phyloP scores from a whole-genome alignment of 352 stramenopile species.

The Globisporangium camurandrum region DNA sequence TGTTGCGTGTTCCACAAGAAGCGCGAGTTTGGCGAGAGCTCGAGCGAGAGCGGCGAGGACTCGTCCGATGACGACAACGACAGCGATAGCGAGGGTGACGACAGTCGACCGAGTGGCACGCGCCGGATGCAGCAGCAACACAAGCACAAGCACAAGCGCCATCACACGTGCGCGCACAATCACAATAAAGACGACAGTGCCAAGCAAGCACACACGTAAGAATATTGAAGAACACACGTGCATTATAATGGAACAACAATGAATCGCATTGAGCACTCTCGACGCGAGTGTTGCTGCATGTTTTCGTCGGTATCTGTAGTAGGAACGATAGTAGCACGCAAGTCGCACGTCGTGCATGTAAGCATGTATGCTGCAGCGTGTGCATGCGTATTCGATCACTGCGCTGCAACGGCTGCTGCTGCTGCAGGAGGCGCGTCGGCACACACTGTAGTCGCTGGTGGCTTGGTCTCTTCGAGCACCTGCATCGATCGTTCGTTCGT shows the following conservation, averaged over 20 bases:
- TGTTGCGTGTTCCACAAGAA: constrained; percentile 94
- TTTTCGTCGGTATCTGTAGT: no score
- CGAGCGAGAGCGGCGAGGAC: constrained; percentile 84
- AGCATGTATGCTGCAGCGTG: background rate
- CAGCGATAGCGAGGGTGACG: constrained; percentile 3
- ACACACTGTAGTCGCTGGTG: background rate
- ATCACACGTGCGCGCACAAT: constrained; percentile 13
- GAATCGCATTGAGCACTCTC: background rate
- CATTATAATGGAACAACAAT: no score
- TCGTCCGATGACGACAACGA: constrained; percentile 40
- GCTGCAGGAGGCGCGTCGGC: background rate
- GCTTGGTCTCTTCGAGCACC: constrained; percentile 30
- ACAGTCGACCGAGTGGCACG: background rate
- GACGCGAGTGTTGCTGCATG: background rate
- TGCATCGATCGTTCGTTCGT: no score
- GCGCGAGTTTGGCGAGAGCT: constrained; percentile 87
- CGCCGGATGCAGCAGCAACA: constrained; percentile 7
- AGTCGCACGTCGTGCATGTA: background rate
- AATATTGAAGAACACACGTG: no score
- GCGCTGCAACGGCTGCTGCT: background rate
- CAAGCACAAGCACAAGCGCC: constrained; percentile 1
- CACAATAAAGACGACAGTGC: constrained; percentile 2
- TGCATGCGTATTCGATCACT: background rate
- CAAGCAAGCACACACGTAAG: no score
- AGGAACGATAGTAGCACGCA: no score